Conservation (phyloP, 176 grass and related monocot genomes). For the Typha latifolia region DNA sequence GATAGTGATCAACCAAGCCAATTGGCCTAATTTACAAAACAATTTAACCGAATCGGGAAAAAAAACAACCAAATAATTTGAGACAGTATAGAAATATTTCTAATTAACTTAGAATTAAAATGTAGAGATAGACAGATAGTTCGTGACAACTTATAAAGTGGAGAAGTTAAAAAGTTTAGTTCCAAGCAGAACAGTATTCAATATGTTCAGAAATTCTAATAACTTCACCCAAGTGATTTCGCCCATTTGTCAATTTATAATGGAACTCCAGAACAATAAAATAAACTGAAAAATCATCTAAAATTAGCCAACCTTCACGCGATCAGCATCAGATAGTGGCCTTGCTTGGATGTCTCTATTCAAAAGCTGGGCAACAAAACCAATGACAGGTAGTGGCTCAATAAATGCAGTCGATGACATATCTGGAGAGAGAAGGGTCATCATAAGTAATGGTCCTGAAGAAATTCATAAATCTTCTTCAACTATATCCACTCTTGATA, state of each 20-base stretch:
- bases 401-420: constrained; percentile 96
- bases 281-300: not conserved
- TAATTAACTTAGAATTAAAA: not conserved
- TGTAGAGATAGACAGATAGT: not conserved
- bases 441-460: not conserved
- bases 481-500: too few species aligned
- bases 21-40: too few species aligned
- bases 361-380: constrained; percentile 65
- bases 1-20: too few species aligned
- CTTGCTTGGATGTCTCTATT: constrained; percentile 56
- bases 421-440: constrained; percentile 38
- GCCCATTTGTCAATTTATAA: not conserved
- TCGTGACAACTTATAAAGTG: too few species aligned
- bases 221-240: not conserved
- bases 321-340: constrained; percentile 67
- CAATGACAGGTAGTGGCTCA: constrained; percentile 66
- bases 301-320: constrained; percentile 56
- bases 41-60: too few species aligned
- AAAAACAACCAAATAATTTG: too few species aligned
- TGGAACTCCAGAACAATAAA: not conserved
- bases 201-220: not conserved
- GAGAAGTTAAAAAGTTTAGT: not conserved
- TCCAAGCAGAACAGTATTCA: not conserved
- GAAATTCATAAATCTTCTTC: too few species aligned
- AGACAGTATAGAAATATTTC: not conserved